A percentile compares a stretch with the other conserved stretches of the same genome.
Evolutionary conservation across 1,139 yeast genomes (phyloP).

Genomic region (Yarrowia galli): DNA sequence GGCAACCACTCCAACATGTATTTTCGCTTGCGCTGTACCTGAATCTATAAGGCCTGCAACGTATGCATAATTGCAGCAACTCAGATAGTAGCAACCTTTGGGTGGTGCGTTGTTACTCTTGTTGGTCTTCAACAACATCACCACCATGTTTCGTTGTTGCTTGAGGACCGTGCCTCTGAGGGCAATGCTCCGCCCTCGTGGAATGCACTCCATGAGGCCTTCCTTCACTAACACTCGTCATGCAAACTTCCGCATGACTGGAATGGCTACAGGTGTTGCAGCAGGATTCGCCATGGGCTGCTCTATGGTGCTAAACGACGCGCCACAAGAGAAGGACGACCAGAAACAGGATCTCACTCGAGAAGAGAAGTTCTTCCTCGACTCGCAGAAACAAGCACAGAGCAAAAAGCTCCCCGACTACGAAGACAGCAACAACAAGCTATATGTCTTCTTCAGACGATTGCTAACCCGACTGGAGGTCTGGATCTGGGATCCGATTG

Average conservation of each 20-base stretch:
- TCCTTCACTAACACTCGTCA: neutral
- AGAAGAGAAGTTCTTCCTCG: conserved; percentile 17
- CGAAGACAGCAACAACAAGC: neutral
- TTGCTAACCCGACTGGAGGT: conserved; percentile 22
- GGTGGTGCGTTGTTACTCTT: conserved; percentile 2
- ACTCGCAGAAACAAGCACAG: neutral
- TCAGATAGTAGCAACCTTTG: conserved; percentile 35
- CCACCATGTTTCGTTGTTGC: conserved; percentile 33
- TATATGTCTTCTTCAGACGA: conserved; percentile 22
- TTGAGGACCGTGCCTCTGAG: conserved; percentile 22
- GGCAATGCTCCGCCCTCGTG: conserved; percentile 24
- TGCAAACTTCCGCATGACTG: conserved; percentile 8
- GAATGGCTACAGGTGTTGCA: conserved; percentile 18
- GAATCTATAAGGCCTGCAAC: conserved; percentile 18
- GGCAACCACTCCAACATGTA: neutral
- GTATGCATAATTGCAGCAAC: conserved; percentile 34
- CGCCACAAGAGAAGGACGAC: neutral
- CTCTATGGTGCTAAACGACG: conserved; percentile 19
- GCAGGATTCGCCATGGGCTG: conserved; percentile 22
- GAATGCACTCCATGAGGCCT: conserved; percentile 14
- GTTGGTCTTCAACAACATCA: conserved; percentile 14
- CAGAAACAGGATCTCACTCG: conserved; percentile 17
- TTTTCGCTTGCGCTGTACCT: neutral
- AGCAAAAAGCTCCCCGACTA: conserved; percentile 7
- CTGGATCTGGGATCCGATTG: conserved; percentile 38